Conservation (phyloP, 768 basidiomycete genomes). For the Agaricus sinodeliciosus region DNA sequence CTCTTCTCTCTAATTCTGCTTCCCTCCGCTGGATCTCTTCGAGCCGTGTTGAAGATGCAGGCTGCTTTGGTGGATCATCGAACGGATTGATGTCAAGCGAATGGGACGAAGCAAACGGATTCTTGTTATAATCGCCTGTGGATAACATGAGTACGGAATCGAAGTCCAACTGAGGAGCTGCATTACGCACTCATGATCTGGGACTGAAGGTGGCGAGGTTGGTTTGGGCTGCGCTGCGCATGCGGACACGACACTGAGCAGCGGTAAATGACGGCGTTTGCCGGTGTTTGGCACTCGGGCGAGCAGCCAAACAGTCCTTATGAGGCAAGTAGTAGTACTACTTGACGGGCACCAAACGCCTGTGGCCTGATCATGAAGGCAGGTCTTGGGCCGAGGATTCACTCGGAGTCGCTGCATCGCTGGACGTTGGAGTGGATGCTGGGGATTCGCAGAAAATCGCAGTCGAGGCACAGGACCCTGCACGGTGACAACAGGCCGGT, state of each 20-base stretch:
- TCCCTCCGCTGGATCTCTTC: conserved; percentile 76
- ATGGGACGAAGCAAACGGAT: conserved; percentile 81
- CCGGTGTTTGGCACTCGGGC: conserved; percentile 11
- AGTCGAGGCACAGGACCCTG: neutral
- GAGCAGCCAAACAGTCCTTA: conserved; percentile 6
- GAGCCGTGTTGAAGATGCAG: conserved; percentile 27
- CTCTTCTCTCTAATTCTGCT: conserved; percentile 72
- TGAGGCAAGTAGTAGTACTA: neutral
- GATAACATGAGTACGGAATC: conserved; percentile 8
- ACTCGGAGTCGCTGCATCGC: neutral
- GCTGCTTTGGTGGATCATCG: conserved; percentile 64
- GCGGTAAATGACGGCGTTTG: conserved; percentile 3
- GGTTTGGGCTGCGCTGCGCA: conserved; percentile 3
- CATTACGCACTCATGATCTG: conserved; percentile 27
- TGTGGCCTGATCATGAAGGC: neutral
- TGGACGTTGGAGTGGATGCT: neutral
- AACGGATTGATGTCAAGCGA: conserved; percentile 88
- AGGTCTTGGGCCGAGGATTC: conserved; percentile 7
- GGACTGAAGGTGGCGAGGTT: conserved; percentile 13
- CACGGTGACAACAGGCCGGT: neutral
- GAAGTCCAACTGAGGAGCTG: neutral
- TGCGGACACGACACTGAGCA: neutral
- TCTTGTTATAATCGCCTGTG: conserved; percentile 42
- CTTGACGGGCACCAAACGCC: conserved; percentile 1
- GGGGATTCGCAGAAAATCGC: neutral